Evolutionary conservation across 2,329 filamentous ascomycete species (phyloP).

Genomic region (Monosporascus sp.): DNA sequence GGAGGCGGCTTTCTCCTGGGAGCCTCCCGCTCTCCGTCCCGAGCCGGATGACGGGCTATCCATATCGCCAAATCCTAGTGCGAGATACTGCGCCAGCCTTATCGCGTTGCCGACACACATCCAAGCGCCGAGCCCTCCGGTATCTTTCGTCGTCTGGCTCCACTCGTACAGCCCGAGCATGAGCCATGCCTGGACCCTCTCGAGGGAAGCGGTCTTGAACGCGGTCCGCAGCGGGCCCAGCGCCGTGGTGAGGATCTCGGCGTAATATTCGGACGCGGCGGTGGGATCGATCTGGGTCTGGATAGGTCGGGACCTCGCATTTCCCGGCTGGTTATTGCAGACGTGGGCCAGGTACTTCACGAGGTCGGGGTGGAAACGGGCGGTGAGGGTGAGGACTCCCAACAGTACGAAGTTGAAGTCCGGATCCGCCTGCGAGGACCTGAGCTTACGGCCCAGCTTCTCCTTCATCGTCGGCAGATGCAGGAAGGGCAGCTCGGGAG

Average conservation of each 20-base stretch:
- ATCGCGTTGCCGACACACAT: conserved; percentile 61
- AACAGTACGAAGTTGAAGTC: conserved; percentile 56
- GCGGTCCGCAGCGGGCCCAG: conserved; percentile 41
- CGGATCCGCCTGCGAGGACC: conserved; percentile 31
- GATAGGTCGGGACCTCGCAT: conserved; percentile 28
- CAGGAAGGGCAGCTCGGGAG: conserved; percentile 66
- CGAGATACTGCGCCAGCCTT: conserved; percentile 57
- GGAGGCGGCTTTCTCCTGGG: conserved; percentile 12
- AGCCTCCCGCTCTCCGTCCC: conserved; percentile 7
- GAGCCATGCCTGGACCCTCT: conserved; percentile 61
- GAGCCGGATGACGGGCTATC: conserved; percentile 15
- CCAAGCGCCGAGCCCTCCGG: conserved; percentile 56
- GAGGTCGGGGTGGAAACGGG: conserved; percentile 60
- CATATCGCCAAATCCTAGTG: conserved; percentile 52
- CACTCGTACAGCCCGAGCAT: conserved; percentile 71
- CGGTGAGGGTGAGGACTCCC: conserved; percentile 63
- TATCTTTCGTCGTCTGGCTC: conserved; percentile 51
- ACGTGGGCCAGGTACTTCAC: conserved; percentile 47
- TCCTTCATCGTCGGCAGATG: conserved; percentile 60
- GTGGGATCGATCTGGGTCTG: conserved; percentile 42
- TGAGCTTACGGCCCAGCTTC: conserved; percentile 39
- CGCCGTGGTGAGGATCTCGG: conserved; percentile 49
- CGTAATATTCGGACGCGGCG: conserved; percentile 60
- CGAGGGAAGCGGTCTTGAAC: conserved; percentile 50
- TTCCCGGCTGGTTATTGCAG: conserved; percentile 27